phyloP scores from a whole-genome alignment of 75 land plant genomes.

The Picea sitchensis region DNA sequence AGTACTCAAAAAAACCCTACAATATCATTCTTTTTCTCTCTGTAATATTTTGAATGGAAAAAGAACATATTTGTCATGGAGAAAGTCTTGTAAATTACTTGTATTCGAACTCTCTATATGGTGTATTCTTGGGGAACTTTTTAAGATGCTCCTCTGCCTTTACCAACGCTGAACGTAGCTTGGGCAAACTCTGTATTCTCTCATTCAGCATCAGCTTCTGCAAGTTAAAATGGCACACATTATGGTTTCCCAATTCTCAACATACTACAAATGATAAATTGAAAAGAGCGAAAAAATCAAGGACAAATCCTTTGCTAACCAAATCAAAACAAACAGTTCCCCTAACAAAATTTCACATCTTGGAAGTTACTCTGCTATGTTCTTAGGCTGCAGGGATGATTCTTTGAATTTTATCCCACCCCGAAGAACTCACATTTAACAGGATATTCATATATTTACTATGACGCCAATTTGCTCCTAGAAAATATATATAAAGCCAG shows the following conservation, averaged over 20 bases:
- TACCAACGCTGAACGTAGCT: constrained; percentile 53
- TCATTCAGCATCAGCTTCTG: constrained; percentile 99
- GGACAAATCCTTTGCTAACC: no score
- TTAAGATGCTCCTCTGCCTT: constrained; percentile 83
- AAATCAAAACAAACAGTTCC: background rate
- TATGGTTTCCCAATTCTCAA: background rate
- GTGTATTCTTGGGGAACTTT: constrained; percentile 61
- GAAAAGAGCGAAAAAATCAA: background rate
- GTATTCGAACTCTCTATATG: constrained; percentile 68
- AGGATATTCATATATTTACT: background rate
- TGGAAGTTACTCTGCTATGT: background rate
- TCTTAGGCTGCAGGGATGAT: background rate
- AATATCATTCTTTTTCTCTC: background rate
- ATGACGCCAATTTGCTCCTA: background rate
- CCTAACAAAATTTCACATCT: background rate
- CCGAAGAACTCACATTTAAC: background rate
- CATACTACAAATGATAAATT: background rate
- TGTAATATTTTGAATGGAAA: background rate
- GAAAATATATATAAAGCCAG: background rate
- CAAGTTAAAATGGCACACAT: background rate
- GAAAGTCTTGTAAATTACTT: constrained; percentile 26
- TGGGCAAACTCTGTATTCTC: constrained; percentile 60
- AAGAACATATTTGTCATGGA: background rate
- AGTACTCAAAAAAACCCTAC: background rate
- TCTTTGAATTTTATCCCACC: background rate